Percentiles rank a stretch among this genome's conserved stretches.
Evolutionary conservation across 768 basidiomycete species (phyloP).

Genomic region (Boletus barrowsii): DNA sequence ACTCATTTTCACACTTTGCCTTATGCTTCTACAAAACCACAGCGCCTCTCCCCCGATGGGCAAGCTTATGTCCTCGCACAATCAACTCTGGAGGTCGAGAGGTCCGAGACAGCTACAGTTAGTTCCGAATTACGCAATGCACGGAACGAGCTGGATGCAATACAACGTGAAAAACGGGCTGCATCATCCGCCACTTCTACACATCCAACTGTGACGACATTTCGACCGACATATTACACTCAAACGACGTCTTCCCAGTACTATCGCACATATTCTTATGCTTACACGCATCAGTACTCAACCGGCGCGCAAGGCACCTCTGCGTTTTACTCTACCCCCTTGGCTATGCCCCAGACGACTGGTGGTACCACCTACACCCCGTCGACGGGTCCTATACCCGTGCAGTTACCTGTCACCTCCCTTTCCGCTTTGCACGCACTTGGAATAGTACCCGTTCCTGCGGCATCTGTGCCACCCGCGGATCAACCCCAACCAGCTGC

Average conservation of each 20-base stretch:
- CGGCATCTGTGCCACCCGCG: conserved; percentile 47
- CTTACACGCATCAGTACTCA: conserved; percentile 59
- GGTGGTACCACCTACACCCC: conserved; percentile 29
- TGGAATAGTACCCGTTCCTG: conserved; percentile 71
- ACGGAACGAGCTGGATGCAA: conserved; percentile 61
- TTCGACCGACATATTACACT: conserved; percentile 39
- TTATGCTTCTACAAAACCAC: conserved; percentile 6
- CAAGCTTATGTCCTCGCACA: conserved; percentile 66
- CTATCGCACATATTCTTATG: conserved; percentile 63
- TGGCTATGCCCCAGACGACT: conserved; percentile 36
- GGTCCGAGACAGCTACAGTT: conserved; percentile 54
- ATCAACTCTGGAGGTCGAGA: conserved; percentile 62
- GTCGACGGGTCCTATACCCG: conserved; percentile 45
- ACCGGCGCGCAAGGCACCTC: conserved; percentile 22
- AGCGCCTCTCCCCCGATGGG: conserved; percentile 61
- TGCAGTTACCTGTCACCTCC: conserved; percentile 64
- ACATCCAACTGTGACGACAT: conserved; percentile 32
- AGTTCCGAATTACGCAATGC: conserved; percentile 60
- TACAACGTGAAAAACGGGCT: conserved; percentile 69
- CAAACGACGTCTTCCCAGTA: conserved; percentile 48
- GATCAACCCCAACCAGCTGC: conserved; percentile 70
- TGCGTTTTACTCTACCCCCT: conserved; percentile 26
- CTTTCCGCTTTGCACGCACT: conserved; percentile 60
- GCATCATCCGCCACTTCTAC: conserved; percentile 26
- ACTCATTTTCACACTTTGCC: background rate